These are phyloP conservation scores for Acrasis kona DNA, from an alignment of 78 protist genomes.

Conservation along the genomic window DNA sequence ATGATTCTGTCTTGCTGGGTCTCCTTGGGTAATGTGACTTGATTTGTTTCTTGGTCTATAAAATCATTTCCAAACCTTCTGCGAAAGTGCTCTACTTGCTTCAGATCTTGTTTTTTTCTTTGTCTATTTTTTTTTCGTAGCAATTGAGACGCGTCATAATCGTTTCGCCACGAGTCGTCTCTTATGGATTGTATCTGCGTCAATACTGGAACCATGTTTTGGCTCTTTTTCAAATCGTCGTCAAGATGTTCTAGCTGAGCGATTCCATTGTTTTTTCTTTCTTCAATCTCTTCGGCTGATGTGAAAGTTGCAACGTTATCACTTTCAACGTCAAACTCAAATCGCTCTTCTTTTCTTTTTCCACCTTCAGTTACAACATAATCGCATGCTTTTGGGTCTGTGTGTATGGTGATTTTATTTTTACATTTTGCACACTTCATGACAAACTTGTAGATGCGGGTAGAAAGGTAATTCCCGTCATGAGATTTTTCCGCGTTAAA, in stretches of 20 bases:
- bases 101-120: not conserved
- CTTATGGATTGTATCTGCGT: not conserved
- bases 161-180: not conserved
- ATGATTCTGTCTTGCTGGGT: too few relatives aligned
- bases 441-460: slow-evolving; percentile 1
- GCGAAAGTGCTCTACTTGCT: too few relatives aligned
- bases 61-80: too few relatives aligned
- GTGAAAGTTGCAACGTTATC: not conserved
- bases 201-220: not conserved
- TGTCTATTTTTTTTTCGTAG: not conserved
- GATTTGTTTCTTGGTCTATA: too few relatives aligned
- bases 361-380: not conserved
- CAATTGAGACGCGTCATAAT: not conserved
- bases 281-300: not conserved
- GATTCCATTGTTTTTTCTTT: not conserved
- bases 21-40: too few relatives aligned
- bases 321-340: not conserved
- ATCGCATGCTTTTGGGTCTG: slow-evolving; percentile 2
- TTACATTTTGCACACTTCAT: slow-evolving; percentile 16
- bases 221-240: not conserved
- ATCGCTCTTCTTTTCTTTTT: slow-evolving; percentile 6
- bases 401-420: not conserved
- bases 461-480: slow-evolving; percentile 24
- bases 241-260: not conserved
- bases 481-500: slow-evolving; percentile 2